These are phyloP conservation scores for Colletotrichum scovillei DNA, from an alignment of 2,329 filamentous ascomycete genomes.

Conservation along the genomic window DNA sequence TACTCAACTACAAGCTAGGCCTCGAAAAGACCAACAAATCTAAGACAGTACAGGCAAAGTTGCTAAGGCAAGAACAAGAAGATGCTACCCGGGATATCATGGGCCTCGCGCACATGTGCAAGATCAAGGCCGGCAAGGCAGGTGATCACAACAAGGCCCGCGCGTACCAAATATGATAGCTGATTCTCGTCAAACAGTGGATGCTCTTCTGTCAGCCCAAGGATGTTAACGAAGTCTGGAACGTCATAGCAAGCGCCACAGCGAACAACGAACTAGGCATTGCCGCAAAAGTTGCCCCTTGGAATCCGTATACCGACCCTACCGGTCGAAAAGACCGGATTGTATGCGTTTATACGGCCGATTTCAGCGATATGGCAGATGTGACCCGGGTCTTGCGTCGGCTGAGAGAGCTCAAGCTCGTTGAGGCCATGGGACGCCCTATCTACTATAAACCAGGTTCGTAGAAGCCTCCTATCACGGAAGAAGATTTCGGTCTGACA, in stretches of 20 bases:
- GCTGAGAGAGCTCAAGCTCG: conserved; percentile 71
- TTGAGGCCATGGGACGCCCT: conserved; percentile 55
- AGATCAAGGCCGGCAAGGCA: conserved; percentile 75
- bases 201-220: conserved; percentile 73
- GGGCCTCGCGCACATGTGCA: conserved; percentile 67
- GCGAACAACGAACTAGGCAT: conserved; percentile 77
- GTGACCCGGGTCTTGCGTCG: conserved; percentile 74
- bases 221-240: conserved; percentile 74
- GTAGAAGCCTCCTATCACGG: conserved; percentile 39
- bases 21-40: conserved; percentile 52
- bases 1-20: conserved; percentile 59
- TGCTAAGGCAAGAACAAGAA: conserved; percentile 62
- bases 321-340: conserved; percentile 62
- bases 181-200: conserved; percentile 63
- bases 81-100: conserved; percentile 67
- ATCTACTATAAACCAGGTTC: conserved; percentile 85
- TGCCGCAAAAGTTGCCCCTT: conserved; percentile 77
- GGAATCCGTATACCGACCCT: conserved; percentile 47
- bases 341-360: conserved; percentile 82
- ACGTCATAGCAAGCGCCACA: conserved; percentile 73
- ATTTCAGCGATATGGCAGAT: conserved; percentile 78
- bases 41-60: conserved; percentile 51
- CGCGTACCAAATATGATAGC: not conserved
- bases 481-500: conserved; percentile 19
- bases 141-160: conserved; percentile 17